A percentile compares a stretch with the other conserved stretches of the same genome.
These are phyloP conservation scores for Thoreauomyces humboldtii DNA, from an alignment of 192 early-diverging fungal species.

Conservation along the genomic window DNA sequence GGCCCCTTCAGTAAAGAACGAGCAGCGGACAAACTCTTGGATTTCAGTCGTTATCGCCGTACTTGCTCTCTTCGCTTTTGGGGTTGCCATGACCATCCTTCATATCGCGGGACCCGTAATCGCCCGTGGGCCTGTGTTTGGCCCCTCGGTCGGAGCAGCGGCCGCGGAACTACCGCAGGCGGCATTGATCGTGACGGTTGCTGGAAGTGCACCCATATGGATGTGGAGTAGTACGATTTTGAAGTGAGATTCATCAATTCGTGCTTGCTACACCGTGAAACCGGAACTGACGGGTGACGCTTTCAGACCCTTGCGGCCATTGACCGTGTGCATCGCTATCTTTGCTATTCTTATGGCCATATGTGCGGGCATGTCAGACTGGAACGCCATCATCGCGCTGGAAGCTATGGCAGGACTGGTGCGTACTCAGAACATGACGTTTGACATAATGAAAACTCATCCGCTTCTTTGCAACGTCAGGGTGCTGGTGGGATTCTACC, in stretches of 20 bases:
- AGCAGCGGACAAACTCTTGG: too few species aligned
- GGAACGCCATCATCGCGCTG: constrained; percentile 2
- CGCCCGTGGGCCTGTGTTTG: constrained; percentile 3
- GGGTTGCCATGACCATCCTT: not conserved
- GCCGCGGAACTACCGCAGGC: not conserved
- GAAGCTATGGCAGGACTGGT: not conserved
- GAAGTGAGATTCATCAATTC: too few species aligned
- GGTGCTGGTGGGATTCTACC: not conserved
- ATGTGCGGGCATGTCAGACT: not conserved
- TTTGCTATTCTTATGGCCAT: not conserved
- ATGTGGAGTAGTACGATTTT: not conserved
- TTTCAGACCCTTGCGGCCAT: not conserved
- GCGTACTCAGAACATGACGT: too few species aligned
- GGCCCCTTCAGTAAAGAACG: too few species aligned
- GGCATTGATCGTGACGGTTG: not conserved
- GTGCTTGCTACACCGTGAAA: too few species aligned
- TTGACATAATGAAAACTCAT: too few species aligned
- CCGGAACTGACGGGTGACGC: too few species aligned
- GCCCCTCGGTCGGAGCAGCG: not conserved
- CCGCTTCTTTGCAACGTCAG: too few species aligned
- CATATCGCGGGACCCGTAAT: not conserved
- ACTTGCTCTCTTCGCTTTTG: not conserved
- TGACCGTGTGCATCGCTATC: not conserved
- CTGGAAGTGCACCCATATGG: not conserved
- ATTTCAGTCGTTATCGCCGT: too few species aligned